phyloP scores from a whole-genome alignment of 148 eudicot genomes.

The Chenopodium formosanum region DNA sequence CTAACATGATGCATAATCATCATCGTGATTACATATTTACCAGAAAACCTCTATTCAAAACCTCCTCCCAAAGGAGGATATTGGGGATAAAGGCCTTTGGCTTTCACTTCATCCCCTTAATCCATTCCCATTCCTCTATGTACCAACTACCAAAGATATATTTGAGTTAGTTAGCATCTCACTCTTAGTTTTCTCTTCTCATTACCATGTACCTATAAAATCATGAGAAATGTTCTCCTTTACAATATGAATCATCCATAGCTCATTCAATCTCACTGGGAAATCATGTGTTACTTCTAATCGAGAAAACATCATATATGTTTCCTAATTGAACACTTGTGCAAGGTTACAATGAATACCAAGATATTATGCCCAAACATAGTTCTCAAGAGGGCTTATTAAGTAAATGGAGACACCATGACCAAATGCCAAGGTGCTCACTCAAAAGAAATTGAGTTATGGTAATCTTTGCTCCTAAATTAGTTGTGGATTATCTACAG shows the following conservation, averaged over 20 bases:
- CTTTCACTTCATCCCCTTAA: background rate
- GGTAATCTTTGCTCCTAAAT: background rate
- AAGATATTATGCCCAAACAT: background rate
- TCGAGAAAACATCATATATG: background rate
- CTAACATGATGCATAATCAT: background rate
- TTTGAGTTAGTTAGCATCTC: background rate
- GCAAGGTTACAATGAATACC: background rate
- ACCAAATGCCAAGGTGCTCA: background rate
- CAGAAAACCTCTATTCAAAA: background rate
- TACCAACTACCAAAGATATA: background rate
- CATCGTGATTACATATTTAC: background rate
- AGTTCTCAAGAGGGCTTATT: background rate
- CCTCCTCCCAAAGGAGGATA: too few species aligned
- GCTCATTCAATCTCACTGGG: background rate
- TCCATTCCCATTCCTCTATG: background rate
- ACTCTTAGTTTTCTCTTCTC: background rate
- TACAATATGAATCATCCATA: background rate
- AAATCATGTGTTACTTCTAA: background rate
- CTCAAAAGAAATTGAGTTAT: background rate
- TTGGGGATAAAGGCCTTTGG: background rate
- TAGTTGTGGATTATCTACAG: background rate
- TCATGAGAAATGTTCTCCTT: background rate
- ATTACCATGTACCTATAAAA: background rate
- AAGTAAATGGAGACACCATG: too few species aligned
- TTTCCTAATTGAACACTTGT: background rate